These are phyloP conservation scores for Calonectria honghensis DNA, from an alignment of 2,329 filamentous ascomycete species.

Conservation along the genomic window DNA sequence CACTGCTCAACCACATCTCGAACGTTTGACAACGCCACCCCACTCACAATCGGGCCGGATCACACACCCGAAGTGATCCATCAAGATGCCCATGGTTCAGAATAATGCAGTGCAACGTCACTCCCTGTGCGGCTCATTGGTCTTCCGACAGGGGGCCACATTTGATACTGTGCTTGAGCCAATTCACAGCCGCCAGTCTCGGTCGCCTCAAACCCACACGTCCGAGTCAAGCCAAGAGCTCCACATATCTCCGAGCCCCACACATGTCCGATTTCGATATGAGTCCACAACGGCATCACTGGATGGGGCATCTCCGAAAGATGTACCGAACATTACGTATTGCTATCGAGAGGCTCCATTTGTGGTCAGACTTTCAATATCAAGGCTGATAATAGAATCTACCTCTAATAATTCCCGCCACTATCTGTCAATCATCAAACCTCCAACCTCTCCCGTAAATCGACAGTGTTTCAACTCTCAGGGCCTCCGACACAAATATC, in stretches of 20 bases:
- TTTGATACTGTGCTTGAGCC: neutral
- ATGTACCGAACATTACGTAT: neutral
- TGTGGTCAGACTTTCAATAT: neutral
- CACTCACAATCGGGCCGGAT: neutral
- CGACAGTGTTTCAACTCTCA: no score
- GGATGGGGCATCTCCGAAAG: neutral
- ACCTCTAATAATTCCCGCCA: neutral
- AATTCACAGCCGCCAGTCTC: neutral
- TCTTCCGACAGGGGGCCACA: neutral
- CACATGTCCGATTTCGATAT: conserved; percentile 5
- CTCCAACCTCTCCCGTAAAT: neutral
- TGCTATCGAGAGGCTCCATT: neutral
- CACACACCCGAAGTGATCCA: neutral
- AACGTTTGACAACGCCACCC: neutral
- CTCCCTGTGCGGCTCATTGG: neutral
- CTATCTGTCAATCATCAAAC: neutral
- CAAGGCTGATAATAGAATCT: neutral
- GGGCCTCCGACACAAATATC: no score
- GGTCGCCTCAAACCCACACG: neutral
- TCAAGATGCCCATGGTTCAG: neutral
- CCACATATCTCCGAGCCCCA: conserved; percentile 23
- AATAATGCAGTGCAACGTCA: neutral
- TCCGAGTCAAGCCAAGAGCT: neutral
- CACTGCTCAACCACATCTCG: neutral
- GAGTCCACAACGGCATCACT: neutral